Base-by-base conservation (phyloP, 2,329 filamentous ascomycete species). In the Epichloe sibirici region DNA sequence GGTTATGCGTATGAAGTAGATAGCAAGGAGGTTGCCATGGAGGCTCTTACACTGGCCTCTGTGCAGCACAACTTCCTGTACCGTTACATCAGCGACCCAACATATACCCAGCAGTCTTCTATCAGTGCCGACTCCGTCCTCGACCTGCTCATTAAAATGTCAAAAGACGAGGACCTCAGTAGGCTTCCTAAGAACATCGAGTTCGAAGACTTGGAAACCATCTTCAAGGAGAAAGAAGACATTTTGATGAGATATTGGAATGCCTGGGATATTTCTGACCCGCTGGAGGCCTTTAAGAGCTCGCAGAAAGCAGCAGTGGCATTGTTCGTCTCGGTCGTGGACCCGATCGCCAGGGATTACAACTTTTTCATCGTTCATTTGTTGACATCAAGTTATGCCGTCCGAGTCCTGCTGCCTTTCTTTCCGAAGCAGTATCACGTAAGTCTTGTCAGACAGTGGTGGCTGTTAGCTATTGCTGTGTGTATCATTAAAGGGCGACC, bases 1-100 rank as follows among this genome's bases (percentile, higher is more conserved):
- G 90, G 83, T n/a, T 96, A 95, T 65, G 93, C 90, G 9, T 91
- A 86, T 63, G 91, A 98, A 71, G 76, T 97, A 61, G 81, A 87
- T 56, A 93, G 80, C 59, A 86, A 85, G 54, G 91, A 94, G 57
- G 66, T 97, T 21, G 90, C 84, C 47, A 93, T 95, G 69, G 93
- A 98, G 72, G 87, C 90, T 1, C 76, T 98, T 0, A 82, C 81
- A 0, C 74, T 95, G 56, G 74, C 83, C 0, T 73, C 77, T 8
- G 70, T 73, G 1, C 72, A 79, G 59, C 79, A 84, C 66, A 71
- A 78, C 64, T 79, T 73, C 63, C 65, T 84, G 34, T 79, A 83
- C 66, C 80, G 77, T 64, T 85, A 83, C 60, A 62, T 88, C n/a
- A 88, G 93, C 64, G 78, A 91, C 54, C 71, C 80, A 1, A 78